A percentile compares a stretch with the other conserved stretches of the same genome.
These are phyloP conservation scores for Orychophragmus violaceus DNA, from an alignment of 345 rosid species.

Conservation along the genomic window DNA sequence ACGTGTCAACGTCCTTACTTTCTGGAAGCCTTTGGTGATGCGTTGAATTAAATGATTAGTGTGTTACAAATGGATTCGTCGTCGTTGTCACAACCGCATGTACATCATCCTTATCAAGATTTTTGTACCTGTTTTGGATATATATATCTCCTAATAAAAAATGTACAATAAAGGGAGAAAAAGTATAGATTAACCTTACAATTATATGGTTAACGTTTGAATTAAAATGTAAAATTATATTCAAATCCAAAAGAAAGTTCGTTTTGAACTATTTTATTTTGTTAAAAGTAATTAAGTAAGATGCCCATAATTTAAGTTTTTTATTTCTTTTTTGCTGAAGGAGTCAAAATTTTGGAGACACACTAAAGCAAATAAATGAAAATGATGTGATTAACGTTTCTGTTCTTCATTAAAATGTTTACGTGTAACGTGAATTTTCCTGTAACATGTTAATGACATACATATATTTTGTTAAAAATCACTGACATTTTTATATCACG, in stretches of 20 bases:
- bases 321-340: too few relatives aligned
- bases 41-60: background rate
- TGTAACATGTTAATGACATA: background rate
- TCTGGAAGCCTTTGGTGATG: slow-evolving; percentile 8
- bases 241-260: too few relatives aligned
- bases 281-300: background rate
- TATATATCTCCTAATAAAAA: background rate
- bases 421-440: background rate
- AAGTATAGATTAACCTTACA: background rate
- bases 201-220: background rate
- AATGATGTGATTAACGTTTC: background rate
- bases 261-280: too few relatives aligned
- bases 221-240: too few relatives aligned
- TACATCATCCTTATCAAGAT: background rate
- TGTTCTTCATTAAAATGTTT: background rate
- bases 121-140: background rate
- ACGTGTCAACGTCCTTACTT: background rate
- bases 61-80: background rate
- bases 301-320: background rate
- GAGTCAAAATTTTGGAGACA: too few relatives aligned
- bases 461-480: too few relatives aligned
- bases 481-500: too few relatives aligned
- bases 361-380: too few relatives aligned
- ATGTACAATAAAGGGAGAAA: background rate
- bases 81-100: background rate